These are phyloP conservation scores for Rutstroemia sydowiana DNA, from an alignment of 2,329 filamentous ascomycete genomes.

Conservation along the genomic window DNA sequence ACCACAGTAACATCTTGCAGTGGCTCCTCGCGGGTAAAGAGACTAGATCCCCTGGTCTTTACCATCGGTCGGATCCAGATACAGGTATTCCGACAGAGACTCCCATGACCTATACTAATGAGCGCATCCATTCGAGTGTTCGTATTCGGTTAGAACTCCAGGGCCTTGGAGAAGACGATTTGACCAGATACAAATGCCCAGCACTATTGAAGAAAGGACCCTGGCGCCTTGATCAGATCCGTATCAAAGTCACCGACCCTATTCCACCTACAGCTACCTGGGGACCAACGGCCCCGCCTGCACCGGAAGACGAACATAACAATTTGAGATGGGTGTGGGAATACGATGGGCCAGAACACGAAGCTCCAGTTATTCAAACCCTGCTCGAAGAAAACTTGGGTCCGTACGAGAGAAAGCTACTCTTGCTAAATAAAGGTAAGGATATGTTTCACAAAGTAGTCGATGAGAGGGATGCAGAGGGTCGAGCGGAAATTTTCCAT, in stretches of 20 bases:
- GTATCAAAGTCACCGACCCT: constrained; percentile 23
- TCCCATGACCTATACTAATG: constrained; percentile 33
- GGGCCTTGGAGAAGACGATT: constrained; percentile 31
- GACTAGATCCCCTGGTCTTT: constrained; percentile 31
- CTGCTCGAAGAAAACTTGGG: constrained; percentile 48
- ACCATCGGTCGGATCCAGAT: constrained; percentile 32
- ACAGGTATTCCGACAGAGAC: constrained; percentile 32
- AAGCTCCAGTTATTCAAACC: constrained; percentile 35
- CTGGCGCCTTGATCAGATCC: constrained; percentile 22
- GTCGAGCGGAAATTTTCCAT: background rate
- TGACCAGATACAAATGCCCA: constrained; percentile 30
- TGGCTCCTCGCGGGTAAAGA: constrained; percentile 37
- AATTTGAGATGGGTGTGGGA: constrained; percentile 46
- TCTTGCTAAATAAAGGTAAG: constrained; percentile 34
- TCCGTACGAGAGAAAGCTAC: constrained; percentile 43
- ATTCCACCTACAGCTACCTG: constrained; percentile 31
- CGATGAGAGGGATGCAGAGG: constrained; percentile 3
- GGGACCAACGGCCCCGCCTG: constrained; percentile 23
- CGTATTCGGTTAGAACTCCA: constrained; percentile 31
- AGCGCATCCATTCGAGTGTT: constrained; percentile 33
- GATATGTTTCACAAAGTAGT: constrained; percentile 11
- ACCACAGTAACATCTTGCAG: background rate
- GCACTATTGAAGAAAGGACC: constrained; percentile 27
- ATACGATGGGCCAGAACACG: constrained; percentile 39
- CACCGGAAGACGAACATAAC: constrained; percentile 19